Conservation (phyloP, 768 basidiomycete genomes). For the Amanita exitialis region DNA sequence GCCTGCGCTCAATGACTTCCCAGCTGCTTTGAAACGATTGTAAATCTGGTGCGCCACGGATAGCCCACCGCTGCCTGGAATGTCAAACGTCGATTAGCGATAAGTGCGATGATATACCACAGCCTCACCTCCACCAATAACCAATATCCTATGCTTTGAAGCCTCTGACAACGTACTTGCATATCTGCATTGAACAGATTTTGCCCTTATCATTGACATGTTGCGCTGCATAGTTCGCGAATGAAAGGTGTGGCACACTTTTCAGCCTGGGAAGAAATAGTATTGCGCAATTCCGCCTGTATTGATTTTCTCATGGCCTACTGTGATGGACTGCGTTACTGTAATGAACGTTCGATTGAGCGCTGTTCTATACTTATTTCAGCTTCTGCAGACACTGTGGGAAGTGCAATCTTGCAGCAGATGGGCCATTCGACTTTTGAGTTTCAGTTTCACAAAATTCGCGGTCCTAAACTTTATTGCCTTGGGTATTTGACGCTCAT, state of each 20-base stretch:
- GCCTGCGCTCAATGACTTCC: constrained; percentile 53
- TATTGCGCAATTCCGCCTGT: constrained; percentile 5
- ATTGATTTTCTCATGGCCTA: too few relatives aligned
- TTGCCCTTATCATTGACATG: constrained; percentile 8
- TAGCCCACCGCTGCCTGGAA: constrained; percentile 68
- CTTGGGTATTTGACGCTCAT: too few relatives aligned
- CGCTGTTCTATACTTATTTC: too few relatives aligned
- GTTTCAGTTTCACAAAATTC: too few relatives aligned
- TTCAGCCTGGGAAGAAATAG: neutral
- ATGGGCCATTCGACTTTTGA: too few relatives aligned
- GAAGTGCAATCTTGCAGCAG: too few relatives aligned
- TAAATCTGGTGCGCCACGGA: constrained; percentile 84
- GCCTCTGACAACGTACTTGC: constrained; percentile 29
- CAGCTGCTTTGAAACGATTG: constrained; percentile 63
- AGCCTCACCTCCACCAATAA: constrained; percentile 71
- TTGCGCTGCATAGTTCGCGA: neutral
- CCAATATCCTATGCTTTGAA: constrained; percentile 70
- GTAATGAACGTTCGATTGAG: too few relatives aligned
- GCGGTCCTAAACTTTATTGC: too few relatives aligned
- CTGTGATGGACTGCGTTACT: too few relatives aligned
- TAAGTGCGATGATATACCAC: constrained; percentile 15
- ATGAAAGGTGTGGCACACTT: neutral
- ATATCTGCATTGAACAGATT: constrained; percentile 13
- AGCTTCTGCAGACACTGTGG: too few relatives aligned
- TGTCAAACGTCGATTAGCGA: neutral